A percentile compares a stretch with the other conserved stretches of the same genome.
These are phyloP conservation scores for Rhododendron mucronatum DNA, from an alignment of 148 eudicot genomes.

Conservation along the genomic window DNA sequence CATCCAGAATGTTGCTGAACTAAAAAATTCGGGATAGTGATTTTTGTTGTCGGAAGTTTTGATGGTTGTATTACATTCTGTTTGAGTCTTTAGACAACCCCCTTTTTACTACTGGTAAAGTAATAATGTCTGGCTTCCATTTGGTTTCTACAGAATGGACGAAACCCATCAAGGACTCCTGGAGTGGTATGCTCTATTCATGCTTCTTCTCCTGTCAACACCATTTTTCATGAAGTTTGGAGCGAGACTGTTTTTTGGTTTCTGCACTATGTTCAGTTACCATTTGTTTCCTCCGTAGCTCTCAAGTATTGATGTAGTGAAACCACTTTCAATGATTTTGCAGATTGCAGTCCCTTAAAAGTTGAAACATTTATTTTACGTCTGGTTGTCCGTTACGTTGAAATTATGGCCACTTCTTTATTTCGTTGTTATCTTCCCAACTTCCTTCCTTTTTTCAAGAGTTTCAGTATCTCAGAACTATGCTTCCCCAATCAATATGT, in stretches of 20 bases:
- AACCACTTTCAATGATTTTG: not conserved
- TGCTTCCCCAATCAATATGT: not conserved
- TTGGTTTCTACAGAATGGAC: constrained; percentile 31
- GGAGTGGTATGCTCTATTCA: constrained; percentile 50
- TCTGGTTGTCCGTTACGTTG: not conserved
- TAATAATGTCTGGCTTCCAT: not conserved
- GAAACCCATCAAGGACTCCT: constrained; percentile 48
- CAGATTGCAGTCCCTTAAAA: not conserved
- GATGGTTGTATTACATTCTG: not conserved
- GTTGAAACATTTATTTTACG: not conserved
- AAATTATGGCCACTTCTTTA: not conserved
- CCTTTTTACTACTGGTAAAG: not conserved
- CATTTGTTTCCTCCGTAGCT: not conserved
- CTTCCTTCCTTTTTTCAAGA: not conserved
- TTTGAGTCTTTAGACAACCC: not conserved
- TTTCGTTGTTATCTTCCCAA: not conserved
- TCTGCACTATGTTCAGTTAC: not conserved
- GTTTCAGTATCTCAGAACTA: not conserved
- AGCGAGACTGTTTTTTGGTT: not conserved
- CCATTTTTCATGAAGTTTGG: not conserved
- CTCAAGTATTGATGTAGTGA: not conserved
- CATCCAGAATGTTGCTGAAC: not conserved
- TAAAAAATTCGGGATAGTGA: not conserved
- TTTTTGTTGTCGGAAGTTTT: not conserved
- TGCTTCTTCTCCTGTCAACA: not conserved